Evolutionary conservation across 345 rosid species (phyloP), one percentile per base, ranked within the genome.

Genomic region (Lepidium sativum): DNA sequence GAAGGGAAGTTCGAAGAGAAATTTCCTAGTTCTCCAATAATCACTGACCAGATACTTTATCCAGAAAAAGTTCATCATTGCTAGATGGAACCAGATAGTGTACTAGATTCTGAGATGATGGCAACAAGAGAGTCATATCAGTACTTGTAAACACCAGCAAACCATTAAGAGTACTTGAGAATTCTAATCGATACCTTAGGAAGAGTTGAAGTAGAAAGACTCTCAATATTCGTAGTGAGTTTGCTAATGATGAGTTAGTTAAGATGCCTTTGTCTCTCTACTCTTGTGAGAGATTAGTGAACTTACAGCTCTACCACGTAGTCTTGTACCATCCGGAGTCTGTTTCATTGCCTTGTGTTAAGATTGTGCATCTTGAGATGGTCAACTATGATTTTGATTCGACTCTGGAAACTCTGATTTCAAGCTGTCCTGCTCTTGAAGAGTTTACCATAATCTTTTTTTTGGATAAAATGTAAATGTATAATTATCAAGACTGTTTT

Each of bases 311-410:
- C 15, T 14, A 13, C 37, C 13, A 39, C 8, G 51, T 39, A 9
- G n/a, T 20, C 51, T 49, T 68, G 42, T 25, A 37, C 4, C 49
- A 5, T 38, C 58, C 51, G 0, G 50, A 37, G 39, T 34, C 72
- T 13, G 58, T 68, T 13, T 58, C 9, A 9, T 13, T 68, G 39
- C 72, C 72, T 48, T 57, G 72, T 58, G 14, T 68, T 33, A 68
- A 49, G 66, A 17, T 6, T 31, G 38, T 68, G 51, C 25, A 35
- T 29, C 47, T 48, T 1, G 65, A 49, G 6, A 39, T 16, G 48
- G 65, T 68, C 43, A 31, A 3, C 8, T 68, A 68, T 21, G 66
- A 34, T 14, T 42, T 9, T 48, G 58, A 68, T 29, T 59, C 40
- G 35, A 59, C 49, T 58, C 64, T 68, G 6, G 58, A 68, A 50